Percentiles rank a stretch among this genome's conserved stretches.
phyloP scores from a whole-genome alignment of 176 grass and related monocot species.

The Juncus inflexus region DNA sequence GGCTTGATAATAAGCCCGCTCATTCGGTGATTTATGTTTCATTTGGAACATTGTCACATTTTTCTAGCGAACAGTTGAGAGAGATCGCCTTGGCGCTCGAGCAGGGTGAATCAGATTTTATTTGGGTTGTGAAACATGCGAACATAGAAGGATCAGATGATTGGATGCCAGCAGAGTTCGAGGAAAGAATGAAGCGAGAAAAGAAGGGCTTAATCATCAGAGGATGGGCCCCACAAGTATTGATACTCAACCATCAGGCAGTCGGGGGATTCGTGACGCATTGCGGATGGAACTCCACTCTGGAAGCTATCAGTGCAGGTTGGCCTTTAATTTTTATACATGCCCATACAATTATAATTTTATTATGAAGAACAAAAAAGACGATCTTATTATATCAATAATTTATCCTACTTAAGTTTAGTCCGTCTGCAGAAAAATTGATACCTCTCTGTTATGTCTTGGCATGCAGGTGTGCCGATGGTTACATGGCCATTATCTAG shows the following conservation, averaged over 20 bases:
- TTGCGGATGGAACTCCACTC: slow-evolving; percentile 39
- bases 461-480: slow-evolving; percentile 25
- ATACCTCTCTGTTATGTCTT: too few relatives aligned
- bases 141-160: slow-evolving; percentile 11
- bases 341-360: too few relatives aligned
- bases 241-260: slow-evolving; percentile 27
- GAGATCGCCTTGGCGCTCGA: slow-evolving; percentile 52
- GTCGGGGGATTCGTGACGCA: slow-evolving; percentile 33
- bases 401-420: too few relatives aligned
- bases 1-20: slow-evolving; percentile 32
- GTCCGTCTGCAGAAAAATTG: too few relatives aligned
- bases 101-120: slow-evolving; percentile 35
- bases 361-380: too few relatives aligned
- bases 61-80: slow-evolving; percentile 22
- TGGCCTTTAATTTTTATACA: too few relatives aligned
- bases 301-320: slow-evolving; percentile 10
- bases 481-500: slow-evolving; percentile 24
- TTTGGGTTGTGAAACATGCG: slow-evolving; percentile 39
- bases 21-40: slow-evolving; percentile 50
- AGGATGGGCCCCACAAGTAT: slow-evolving; percentile 38
- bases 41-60: slow-evolving; percentile 41
- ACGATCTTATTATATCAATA: too few relatives aligned
- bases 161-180: slow-evolving; percentile 38
- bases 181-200: slow-evolving; percentile 19
- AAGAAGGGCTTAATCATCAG: slow-evolving; percentile 36